These are phyloP conservation scores for Ophiostoma sp. DNA, from an alignment of 2,329 filamentous ascomycete species.

Conservation along the genomic window DNA sequence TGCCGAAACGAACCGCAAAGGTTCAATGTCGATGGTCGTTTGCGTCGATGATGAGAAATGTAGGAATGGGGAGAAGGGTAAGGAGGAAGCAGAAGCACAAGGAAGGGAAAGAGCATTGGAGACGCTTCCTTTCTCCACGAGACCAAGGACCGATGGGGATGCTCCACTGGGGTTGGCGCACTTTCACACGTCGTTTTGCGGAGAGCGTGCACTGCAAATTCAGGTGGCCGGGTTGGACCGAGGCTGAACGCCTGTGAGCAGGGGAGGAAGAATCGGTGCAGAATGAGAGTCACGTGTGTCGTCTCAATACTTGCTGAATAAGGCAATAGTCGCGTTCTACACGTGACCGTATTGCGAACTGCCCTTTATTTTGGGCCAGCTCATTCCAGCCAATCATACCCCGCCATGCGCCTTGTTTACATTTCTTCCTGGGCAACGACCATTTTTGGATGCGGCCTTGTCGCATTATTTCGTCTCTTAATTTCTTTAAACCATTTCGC, in stretches of 20 bases:
- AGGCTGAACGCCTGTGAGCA: constrained; percentile 29
- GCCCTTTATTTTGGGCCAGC: neutral
- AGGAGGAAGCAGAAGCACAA: neutral
- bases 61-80: neutral
- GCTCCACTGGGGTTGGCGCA: constrained; percentile 15
- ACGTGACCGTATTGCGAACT: constrained; percentile 18
- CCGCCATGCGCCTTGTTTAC: constrained; percentile 31
- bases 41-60: neutral
- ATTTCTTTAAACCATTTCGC: constrained; percentile 18
- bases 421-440: constrained; percentile 29
- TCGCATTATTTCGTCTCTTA: constrained; percentile 17
- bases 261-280: neutral
- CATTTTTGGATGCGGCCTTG: neutral
- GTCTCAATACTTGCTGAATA: neutral
- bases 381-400: constrained; percentile 29
- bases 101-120: neutral
- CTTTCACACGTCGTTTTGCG: constrained; percentile 13
- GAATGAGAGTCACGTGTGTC: constrained; percentile 17
- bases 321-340: neutral
- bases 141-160: neutral
- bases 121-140: constrained; percentile 12
- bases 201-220: constrained; percentile 26
- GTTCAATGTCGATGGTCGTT: neutral
- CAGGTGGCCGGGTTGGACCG: constrained; percentile 35
- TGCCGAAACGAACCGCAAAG: neutral